phyloP scores from a whole-genome alignment of 192 early-diverging fungal species.

The Gryganskiella cystojenkinii region DNA sequence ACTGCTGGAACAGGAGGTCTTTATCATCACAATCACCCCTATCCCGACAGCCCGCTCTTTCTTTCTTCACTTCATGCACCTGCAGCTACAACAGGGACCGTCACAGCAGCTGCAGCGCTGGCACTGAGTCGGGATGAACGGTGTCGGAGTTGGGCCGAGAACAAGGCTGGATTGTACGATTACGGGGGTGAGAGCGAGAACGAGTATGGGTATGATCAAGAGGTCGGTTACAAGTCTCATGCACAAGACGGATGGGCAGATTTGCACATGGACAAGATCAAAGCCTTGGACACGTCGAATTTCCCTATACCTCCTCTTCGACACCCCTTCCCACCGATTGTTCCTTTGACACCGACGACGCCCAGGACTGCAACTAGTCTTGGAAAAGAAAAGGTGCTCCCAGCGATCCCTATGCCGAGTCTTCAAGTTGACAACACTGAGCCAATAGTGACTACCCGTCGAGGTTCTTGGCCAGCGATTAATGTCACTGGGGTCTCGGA shows the following conservation, averaged over 20 bases:
- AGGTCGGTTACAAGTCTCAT: slow-evolving; percentile 39
- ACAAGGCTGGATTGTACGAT: slow-evolving; percentile 8
- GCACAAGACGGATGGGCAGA: slow-evolving; percentile 38
- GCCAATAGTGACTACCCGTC: too few relatives aligned
- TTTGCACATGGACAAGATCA: slow-evolving; percentile 20
- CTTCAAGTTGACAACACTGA: too few relatives aligned
- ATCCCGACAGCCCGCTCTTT: too few relatives aligned
- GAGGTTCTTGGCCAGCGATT: too few relatives aligned
- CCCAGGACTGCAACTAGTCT: not conserved
- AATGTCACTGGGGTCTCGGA: too few relatives aligned
- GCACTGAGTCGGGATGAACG: slow-evolving; percentile 18
- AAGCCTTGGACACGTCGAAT: slow-evolving; percentile 5
- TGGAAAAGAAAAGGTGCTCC: not conserved
- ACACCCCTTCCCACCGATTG: too few relatives aligned
- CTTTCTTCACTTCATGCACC: too few relatives aligned
- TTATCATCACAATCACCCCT: too few relatives aligned
- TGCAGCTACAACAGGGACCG: not conserved
- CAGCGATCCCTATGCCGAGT: too few relatives aligned
- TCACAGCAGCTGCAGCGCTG: not conserved
- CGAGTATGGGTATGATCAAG: slow-evolving; percentile 16
- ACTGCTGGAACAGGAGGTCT: not conserved
- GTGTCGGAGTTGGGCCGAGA: slow-evolving; percentile 40
- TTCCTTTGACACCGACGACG: too few relatives aligned
- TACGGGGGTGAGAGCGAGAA: slow-evolving; percentile 30
- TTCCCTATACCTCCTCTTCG: too few relatives aligned